Evolutionary conservation across 208 protist genomes (phyloP).

Genomic region (Paratrypanosoma confusum): DNA sequence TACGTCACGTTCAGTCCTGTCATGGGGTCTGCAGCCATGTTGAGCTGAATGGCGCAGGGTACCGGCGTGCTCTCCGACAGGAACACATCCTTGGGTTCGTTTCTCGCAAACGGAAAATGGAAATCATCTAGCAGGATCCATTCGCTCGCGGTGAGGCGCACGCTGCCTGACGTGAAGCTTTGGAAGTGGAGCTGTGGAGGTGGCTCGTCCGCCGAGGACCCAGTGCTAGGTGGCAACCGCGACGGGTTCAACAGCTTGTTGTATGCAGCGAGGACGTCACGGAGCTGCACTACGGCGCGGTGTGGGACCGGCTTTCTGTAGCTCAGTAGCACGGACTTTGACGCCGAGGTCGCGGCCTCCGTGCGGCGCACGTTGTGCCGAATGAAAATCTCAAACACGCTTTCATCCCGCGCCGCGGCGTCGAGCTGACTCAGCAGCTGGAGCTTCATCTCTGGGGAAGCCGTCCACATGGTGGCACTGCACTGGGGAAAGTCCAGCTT

Average conservation of each 20-base stretch:
- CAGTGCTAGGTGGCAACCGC: no score
- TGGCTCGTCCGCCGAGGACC: no score
- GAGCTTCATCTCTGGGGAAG: constrained; percentile 13
- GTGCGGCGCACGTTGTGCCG: neutral
- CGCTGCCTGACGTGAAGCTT: no score
- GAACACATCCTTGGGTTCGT: constrained; percentile 4
- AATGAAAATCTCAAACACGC: constrained; percentile 3
- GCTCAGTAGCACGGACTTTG: neutral
- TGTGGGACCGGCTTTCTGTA: constrained; percentile 1
- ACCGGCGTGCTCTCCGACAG: neutral
- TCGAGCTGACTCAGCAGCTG: constrained; percentile 9
- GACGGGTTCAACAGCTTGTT: no score
- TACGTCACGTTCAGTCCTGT: constrained; percentile 3
- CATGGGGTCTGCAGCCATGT: neutral
- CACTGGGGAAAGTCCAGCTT: constrained; percentile 6
- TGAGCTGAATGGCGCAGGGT: constrained; percentile 7
- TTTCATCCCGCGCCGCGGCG: constrained; percentile 1
- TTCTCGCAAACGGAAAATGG: constrained; percentile 10
- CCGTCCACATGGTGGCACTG: constrained; percentile 11
- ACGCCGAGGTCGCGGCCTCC: neutral
- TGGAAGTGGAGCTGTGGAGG: no score
- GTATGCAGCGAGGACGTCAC: constrained; percentile 3
- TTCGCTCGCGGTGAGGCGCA: no score
- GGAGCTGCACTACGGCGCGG: neutral
- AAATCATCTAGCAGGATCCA: constrained; percentile 8